Percentiles rank a stretch among this genome's conserved stretches.
Evolutionary conservation across 2,329 filamentous ascomycete genomes (phyloP).

Genomic region (Fusarium sp.): DNA sequence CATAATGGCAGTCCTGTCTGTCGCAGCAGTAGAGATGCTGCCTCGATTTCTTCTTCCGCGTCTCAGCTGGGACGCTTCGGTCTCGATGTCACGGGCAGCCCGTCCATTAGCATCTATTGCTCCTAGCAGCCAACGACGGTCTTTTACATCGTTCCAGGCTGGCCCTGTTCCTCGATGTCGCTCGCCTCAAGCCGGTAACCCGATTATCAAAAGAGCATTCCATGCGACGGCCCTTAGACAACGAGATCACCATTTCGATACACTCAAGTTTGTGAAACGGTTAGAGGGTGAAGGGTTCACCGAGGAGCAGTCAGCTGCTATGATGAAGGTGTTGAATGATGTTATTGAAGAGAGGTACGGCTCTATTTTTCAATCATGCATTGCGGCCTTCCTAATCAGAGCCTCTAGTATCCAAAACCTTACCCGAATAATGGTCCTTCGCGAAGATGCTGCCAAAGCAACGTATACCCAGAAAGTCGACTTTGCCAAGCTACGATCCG

Average conservation of each 20-base stretch:
- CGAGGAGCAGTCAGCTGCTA: conserved; percentile 94
- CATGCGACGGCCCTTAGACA: conserved; percentile 71
- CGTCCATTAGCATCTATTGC: conserved; percentile 38
- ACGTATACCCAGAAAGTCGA: conserved; percentile 92
- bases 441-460: conserved; percentile 89
- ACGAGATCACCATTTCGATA: conserved; percentile 97
- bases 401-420: conserved; percentile 87
- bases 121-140: conserved; percentile 32
- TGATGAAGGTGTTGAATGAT: conserved; percentile 97
- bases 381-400: conserved; percentile 3
- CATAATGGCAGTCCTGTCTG: conserved; percentile 49
- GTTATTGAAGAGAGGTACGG: conserved; percentile 91
- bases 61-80: conserved; percentile 64
- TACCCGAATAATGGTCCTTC: conserved; percentile 96
- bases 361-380: background rate
- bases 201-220: conserved; percentile 65
- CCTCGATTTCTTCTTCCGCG: conserved; percentile 68
- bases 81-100: conserved; percentile 44
- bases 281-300: conserved; percentile 93
- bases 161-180: conserved; percentile 25
- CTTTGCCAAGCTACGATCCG: conserved; percentile 95
- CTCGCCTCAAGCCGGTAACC: conserved; percentile 33
- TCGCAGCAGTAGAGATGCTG: conserved; percentile 56
- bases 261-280: conserved; percentile 94
- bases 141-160: conserved; percentile 42